phyloP scores from a whole-genome alignment of 192 early-diverging fungal genomes.

The Coemansia sp. region DNA sequence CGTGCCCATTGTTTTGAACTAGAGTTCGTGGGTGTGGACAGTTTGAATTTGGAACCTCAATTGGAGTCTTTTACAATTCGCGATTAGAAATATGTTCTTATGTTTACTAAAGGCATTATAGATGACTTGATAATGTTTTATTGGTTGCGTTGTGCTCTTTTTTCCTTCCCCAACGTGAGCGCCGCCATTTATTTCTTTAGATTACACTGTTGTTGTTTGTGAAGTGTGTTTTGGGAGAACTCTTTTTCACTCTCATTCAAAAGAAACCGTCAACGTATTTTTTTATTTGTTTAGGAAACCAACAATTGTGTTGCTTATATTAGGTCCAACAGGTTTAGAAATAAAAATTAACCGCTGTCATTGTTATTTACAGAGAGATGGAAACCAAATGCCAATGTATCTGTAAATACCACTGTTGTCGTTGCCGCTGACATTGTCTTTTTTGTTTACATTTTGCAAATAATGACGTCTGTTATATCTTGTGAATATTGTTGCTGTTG shows the following conservation, averaged over 20 bases:
- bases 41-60: not conserved
- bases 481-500: not conserved
- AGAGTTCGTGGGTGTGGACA: not conserved
- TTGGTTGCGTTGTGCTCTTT: not conserved
- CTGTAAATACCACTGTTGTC: not conserved
- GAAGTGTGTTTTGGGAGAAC: not conserved
- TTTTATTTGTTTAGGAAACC: not conserved
- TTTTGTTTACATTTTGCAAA: constrained; percentile 2
- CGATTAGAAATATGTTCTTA: constrained; percentile 5
- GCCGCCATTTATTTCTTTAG: not conserved
- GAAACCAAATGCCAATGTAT: not conserved
- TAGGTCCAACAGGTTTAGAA: not conserved
- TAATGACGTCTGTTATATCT: not conserved
- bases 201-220: not conserved
- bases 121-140: not conserved
- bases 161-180: constrained; percentile 29
- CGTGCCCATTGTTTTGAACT: not conserved
- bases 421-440: not conserved
- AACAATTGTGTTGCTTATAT: not conserved
- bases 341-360: not conserved
- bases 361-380: not conserved
- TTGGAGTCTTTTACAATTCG: not conserved
- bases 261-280: not conserved
- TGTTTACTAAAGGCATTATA: not conserved
- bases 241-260: not conserved